Percentiles rank a stretch among this genome's conserved stretches.
phyloP scores from a whole-genome alignment of 257 asterid species.

The Jacaranda copaia region DNA sequence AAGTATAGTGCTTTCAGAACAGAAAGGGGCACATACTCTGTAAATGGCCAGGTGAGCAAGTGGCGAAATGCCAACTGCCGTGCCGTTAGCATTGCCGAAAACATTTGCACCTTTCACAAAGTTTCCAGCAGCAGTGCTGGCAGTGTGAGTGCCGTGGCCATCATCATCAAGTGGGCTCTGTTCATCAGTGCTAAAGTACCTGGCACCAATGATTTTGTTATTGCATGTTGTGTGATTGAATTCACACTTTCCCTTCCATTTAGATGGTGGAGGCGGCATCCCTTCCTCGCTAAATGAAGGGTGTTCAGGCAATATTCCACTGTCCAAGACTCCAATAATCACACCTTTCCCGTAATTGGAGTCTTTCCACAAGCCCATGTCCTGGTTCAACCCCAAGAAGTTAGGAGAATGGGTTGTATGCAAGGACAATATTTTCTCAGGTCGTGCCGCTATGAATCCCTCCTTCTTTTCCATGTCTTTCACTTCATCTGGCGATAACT shows the following conservation, averaged over 20 bases:
- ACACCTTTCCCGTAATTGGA: constrained; percentile 25
- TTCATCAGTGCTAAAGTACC: constrained; percentile 5
- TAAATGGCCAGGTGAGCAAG: constrained; percentile 46
- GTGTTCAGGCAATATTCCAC: background rate
- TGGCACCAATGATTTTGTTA: constrained; percentile 49
- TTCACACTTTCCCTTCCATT: constrained; percentile 55
- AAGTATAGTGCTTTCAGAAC: constrained; percentile 36
- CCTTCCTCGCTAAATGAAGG: background rate
- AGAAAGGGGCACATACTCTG: constrained; percentile 35
- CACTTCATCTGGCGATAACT: constrained; percentile 39
- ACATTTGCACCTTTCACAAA: constrained; percentile 19
- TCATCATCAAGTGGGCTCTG: constrained; percentile 26
- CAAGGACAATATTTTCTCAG: constrained; percentile 1
- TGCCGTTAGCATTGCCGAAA: constrained; percentile 50
- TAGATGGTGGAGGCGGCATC: constrained; percentile 38
- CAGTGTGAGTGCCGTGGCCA: constrained; percentile 52
- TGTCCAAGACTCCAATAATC: constrained; percentile 18
- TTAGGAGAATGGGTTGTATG: constrained; percentile 34
- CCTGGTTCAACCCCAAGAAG: constrained; percentile 44
- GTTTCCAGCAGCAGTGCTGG: constrained; percentile 51
- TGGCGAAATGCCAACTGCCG: constrained; percentile 48
- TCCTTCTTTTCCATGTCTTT: constrained; percentile 26
- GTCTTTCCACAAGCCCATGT: constrained; percentile 25
- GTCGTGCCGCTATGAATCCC: background rate
- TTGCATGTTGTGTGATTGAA: constrained; percentile 42